A percentile compares a stretch with the other conserved stretches of the same genome.
phyloP scores from a whole-genome alignment of 352 stramenopile species.

The Pythium phragmiticola region DNA sequence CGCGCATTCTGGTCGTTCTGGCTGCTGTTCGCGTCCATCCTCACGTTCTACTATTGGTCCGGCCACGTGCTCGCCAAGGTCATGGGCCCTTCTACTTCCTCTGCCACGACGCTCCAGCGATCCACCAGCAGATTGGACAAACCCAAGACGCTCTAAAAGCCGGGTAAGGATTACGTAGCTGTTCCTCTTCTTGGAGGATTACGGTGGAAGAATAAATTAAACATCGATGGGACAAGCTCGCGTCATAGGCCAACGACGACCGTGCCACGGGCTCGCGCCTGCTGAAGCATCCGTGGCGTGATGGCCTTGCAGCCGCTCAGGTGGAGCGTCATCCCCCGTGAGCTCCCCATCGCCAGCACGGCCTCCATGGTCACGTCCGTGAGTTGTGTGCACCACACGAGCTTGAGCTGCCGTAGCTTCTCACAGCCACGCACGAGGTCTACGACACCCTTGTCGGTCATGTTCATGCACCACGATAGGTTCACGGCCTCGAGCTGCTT shows the following conservation, averaged over 20 bases:
- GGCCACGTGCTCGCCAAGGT: conserved; percentile 36
- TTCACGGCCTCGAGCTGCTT: conserved; percentile 67
- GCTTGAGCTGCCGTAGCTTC: conserved; percentile 56
- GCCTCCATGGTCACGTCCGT: conserved; percentile 64
- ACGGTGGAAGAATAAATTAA: conserved; percentile 30
- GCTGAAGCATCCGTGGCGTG: conserved; percentile 12
- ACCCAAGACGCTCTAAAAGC: too few relatives aligned
- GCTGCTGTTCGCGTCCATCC: conserved; percentile 24
- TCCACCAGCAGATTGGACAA: conserved; percentile 6
- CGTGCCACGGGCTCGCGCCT: conserved; percentile 15
- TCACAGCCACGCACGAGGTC: conserved; percentile 63
- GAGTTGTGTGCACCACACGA: conserved; percentile 86
- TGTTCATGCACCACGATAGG: conserved; percentile 88
- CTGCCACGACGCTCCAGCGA: neutral
- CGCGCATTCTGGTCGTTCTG: conserved; percentile 43
- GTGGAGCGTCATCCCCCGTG: conserved; percentile 41
- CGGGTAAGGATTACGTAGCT: too few relatives aligned
- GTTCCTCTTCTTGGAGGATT: too few relatives aligned
- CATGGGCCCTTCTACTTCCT: conserved; percentile 16
- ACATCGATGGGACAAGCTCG: neutral
- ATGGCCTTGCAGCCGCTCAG: conserved; percentile 75
- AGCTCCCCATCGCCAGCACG: conserved; percentile 31
- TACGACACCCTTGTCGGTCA: conserved; percentile 82
- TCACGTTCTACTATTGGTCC: conserved; percentile 53
- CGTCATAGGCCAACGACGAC: conserved; percentile 27